Percentiles rank a stretch among this genome's conserved stretches.
Conservation (phyloP, 2,329 filamentous ascomycete genomes). For the Aureobasidium namibiae region DNA sequence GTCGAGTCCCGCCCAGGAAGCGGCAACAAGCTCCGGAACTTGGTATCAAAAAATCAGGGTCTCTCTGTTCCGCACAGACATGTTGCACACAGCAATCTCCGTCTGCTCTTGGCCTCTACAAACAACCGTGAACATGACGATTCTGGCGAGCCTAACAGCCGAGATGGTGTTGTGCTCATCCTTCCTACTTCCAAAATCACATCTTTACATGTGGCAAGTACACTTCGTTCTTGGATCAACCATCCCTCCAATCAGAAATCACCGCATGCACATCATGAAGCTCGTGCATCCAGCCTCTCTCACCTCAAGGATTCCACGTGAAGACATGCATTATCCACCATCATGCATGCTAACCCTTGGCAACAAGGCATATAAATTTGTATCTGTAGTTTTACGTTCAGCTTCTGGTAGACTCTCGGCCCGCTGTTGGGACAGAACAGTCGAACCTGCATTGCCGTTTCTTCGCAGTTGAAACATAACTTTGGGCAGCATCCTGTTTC, state of each 20-base stretch:
- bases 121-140: neutral
- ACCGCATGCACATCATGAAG: constrained; percentile 7
- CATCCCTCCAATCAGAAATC: neutral
- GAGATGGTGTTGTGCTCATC: neutral
- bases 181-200: neutral
- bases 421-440: neutral
- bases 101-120: neutral
- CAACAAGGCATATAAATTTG: neutral
- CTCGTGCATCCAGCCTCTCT: constrained; percentile 7
- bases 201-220: neutral
- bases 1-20: neutral
- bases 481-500: neutral
- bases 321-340: neutral
- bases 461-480: neutral
- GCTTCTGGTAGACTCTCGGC: neutral
- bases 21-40: constrained; percentile 1
- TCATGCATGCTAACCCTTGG: neutral
- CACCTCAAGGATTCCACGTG: neutral
- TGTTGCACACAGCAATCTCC: neutral
- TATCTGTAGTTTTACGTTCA: neutral
- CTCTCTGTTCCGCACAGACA: neutral
- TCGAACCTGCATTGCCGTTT: neutral
- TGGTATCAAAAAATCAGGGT: neutral
- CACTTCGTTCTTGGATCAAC: neutral
- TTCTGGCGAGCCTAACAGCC: neutral